Percentiles rank a stretch among this genome's conserved stretches.
These are phyloP conservation scores for Cladosporium sp. DNA, from an alignment of 2,329 filamentous ascomycete genomes.

Conservation along the genomic window DNA sequence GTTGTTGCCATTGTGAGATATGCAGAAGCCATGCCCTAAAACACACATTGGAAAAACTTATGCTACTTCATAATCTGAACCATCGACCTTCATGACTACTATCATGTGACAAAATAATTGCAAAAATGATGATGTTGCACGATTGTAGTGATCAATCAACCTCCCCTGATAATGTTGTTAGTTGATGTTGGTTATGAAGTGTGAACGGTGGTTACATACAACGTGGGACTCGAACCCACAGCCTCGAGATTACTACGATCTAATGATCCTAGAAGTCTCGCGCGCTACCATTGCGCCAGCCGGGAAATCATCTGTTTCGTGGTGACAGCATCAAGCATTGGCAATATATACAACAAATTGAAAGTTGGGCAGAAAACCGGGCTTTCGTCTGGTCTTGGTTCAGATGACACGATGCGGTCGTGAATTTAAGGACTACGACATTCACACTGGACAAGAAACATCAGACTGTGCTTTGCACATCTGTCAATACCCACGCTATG, in stretches of 20 bases:
- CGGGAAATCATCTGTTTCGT: not conserved
- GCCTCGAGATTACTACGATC: slow-evolving; percentile 28
- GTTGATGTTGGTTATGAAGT: too few relatives aligned
- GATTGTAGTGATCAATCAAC: too few relatives aligned
- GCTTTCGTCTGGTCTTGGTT: not conserved
- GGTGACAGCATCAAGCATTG: too few relatives aligned
- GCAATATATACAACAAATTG: not conserved
- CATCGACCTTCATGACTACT: too few relatives aligned
- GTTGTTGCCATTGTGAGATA: too few relatives aligned
- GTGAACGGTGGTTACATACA: not conserved
- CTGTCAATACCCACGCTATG: slow-evolving; percentile 10
- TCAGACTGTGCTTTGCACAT: not conserved
- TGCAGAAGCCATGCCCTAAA: too few relatives aligned
- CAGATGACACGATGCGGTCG: not conserved
- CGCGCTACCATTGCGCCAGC: slow-evolving; percentile 33
- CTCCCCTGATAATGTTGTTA: too few relatives aligned
- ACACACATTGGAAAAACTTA: too few relatives aligned
- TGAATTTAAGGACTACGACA: not conserved
- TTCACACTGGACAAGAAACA: not conserved
- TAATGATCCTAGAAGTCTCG: slow-evolving; percentile 36
- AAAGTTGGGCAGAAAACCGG: not conserved
- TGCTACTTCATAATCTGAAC: too few relatives aligned
- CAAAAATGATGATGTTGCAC: too few relatives aligned
- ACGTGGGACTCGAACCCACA: slow-evolving; percentile 30
- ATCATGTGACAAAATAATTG: too few relatives aligned